Percentiles rank a stretch among this genome's conserved stretches.
Conservation (phyloP, 805 yeast genomes). For the Priceomyces castillae region DNA sequence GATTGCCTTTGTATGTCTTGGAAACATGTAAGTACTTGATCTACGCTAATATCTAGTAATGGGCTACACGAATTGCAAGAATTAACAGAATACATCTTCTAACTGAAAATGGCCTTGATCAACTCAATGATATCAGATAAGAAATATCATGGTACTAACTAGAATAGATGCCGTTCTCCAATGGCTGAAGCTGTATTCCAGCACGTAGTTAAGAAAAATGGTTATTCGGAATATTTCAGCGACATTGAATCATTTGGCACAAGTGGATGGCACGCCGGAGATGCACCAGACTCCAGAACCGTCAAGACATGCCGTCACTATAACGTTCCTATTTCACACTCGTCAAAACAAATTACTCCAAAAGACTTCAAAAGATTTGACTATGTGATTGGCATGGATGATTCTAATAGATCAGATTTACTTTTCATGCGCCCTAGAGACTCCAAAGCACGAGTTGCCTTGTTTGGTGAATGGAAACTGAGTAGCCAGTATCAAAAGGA, state of each 20-base stretch:
- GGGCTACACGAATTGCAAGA: too few relatives aligned
- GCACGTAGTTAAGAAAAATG: constrained; percentile 55
- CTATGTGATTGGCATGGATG: constrained; percentile 71
- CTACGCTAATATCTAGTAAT: neutral
- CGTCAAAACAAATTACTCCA: constrained; percentile 63
- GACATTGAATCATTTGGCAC: constrained; percentile 87
- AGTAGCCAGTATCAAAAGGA: constrained; percentile 49
- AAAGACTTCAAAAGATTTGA: constrained; percentile 58
- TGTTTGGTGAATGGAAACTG: constrained; percentile 82
- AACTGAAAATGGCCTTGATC: too few relatives aligned
- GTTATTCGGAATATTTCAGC: constrained; percentile 43
- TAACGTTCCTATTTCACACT: constrained; percentile 71
- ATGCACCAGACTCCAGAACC: constrained; percentile 75
- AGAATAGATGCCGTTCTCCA: constrained; percentile 79
- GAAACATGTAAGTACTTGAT: constrained; percentile 64
- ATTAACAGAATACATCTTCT: neutral
- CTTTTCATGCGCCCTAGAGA: constrained; percentile 51
- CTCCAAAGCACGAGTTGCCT: constrained; percentile 46
- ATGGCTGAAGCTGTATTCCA: constrained; percentile 95
- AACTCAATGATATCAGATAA: neutral
- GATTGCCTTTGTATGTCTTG: constrained; percentile 89
- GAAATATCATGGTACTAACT: constrained; percentile 15
- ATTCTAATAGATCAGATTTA: constrained; percentile 53
- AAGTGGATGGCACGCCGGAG: constrained; percentile 80
- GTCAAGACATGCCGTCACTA: constrained; percentile 63